A percentile compares a stretch with the other conserved stretches of the same genome.
Evolutionary conservation across 1,284 basidiomycete species (phyloP).

Genomic region (Moniliophthora roreri): DNA sequence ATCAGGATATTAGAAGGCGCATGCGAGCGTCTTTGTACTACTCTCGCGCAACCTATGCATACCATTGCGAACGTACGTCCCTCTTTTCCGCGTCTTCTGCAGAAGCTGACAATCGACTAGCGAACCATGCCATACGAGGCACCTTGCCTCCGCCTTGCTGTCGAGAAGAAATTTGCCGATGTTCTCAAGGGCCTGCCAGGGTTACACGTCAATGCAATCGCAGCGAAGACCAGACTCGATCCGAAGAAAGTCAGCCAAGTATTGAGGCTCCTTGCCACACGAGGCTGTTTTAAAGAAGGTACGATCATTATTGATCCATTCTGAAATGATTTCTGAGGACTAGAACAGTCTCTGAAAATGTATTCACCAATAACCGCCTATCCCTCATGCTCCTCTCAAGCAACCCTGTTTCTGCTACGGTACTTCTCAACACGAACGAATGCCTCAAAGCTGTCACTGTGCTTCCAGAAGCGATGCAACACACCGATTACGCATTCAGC

Average conservation of each 20-base stretch:
- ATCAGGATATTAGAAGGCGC: constrained; percentile 30
- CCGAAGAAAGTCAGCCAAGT: constrained; percentile 32
- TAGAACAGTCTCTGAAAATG: constrained; percentile 7
- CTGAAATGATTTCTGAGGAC: not conserved
- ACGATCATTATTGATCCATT: not conserved
- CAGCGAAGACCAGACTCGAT: constrained; percentile 25
- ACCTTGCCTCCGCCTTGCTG: constrained; percentile 25
- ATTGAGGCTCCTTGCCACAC: constrained; percentile 33
- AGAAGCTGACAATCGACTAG: not conserved
- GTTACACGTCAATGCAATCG: constrained; percentile 30
- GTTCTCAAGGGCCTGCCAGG: constrained; percentile 29
- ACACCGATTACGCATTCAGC: constrained; percentile 4
- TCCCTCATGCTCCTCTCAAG: constrained; percentile 9
- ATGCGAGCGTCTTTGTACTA: constrained; percentile 28
- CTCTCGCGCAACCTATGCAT: constrained; percentile 29
- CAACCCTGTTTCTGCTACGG: constrained; percentile 3
- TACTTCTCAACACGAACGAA: constrained; percentile 5
- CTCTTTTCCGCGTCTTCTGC: not conserved
- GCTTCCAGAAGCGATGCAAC: constrained; percentile 5
- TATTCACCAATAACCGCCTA: constrained; percentile 16
- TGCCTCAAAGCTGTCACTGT: constrained; percentile 2
- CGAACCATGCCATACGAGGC: constrained; percentile 19
- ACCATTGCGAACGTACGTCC: constrained; percentile 27
- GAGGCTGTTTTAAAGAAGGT: constrained; percentile 40
- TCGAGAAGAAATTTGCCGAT: constrained; percentile 30